Percentiles rank a stretch among this genome's conserved stretches.
phyloP scores from a whole-genome alignment of 768 basidiomycete species.

The Boletus patriciae region DNA sequence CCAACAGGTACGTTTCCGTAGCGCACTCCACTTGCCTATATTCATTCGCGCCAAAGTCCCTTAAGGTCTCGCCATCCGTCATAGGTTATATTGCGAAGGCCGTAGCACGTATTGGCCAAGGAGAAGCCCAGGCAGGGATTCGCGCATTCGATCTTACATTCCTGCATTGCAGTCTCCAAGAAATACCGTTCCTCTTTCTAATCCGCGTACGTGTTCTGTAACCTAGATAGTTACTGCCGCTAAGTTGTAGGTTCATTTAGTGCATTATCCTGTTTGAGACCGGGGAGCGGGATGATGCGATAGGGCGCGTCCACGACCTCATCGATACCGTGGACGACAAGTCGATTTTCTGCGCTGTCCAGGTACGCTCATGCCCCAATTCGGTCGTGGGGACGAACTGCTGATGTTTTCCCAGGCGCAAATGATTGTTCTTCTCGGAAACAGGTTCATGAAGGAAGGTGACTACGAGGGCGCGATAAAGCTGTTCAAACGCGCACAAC shows the following conservation, averaged over 20 bases:
- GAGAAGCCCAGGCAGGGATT: conserved; percentile 8
- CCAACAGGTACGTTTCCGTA: background rate
- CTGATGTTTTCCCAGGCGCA: conserved; percentile 11
- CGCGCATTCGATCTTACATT: conserved; percentile 18
- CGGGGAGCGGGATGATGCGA: conserved; percentile 15
- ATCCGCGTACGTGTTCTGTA: conserved; percentile 9
- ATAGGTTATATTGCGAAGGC: conserved; percentile 18
- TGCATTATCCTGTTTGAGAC: conserved; percentile 10
- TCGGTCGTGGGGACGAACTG: too few relatives aligned
- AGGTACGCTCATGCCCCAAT: conserved; percentile 2
- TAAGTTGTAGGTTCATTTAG: background rate
- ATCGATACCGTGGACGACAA: conserved; percentile 13
- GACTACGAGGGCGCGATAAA: conserved; percentile 14
- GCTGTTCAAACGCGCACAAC: conserved; percentile 7
- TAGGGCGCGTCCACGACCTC: conserved; percentile 12
- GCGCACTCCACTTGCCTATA: background rate
- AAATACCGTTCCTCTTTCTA: conserved; percentile 12
- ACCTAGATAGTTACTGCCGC: background rate
- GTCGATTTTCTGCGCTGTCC: background rate
- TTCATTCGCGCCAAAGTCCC: conserved; percentile 8
- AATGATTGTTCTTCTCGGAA: conserved; percentile 15
- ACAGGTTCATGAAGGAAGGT: conserved; percentile 2
- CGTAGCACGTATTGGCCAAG: conserved; percentile 13
- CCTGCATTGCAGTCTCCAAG: conserved; percentile 4
- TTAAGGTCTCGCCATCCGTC: conserved; percentile 8